phyloP scores from a whole-genome alignment of 2,329 filamentous ascomycete genomes.

The Paramyrothecium sp. region DNA sequence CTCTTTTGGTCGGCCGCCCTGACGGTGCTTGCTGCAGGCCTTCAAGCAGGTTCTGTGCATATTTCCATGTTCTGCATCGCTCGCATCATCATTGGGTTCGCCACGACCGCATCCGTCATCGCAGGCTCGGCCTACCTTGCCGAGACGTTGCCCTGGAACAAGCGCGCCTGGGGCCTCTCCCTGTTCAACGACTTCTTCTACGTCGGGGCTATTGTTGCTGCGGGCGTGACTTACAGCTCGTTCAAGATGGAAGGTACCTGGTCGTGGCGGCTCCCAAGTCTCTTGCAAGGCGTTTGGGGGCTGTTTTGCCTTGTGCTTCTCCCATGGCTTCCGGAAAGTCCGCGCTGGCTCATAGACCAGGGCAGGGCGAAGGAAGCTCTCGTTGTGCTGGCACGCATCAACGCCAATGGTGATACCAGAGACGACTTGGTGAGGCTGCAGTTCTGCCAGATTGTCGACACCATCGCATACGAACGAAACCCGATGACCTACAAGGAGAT shows the following conservation, averaged over 20 bases:
- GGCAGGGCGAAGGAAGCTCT: conserved; percentile 39
- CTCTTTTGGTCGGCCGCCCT: conserved; percentile 21
- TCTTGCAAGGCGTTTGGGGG: conserved; percentile 28
- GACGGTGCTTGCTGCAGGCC: conserved; percentile 1
- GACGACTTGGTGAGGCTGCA: conserved; percentile 21
- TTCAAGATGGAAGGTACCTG: conserved; percentile 29
- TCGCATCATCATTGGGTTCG: conserved; percentile 47
- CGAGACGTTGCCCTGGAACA: conserved; percentile 41
- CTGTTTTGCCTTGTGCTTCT: conserved; percentile 23
- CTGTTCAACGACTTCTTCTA: conserved; percentile 14
- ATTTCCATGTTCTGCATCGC: conserved; percentile 49
- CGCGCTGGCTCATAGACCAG: conserved; percentile 43
- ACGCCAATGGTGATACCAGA: conserved; percentile 39
- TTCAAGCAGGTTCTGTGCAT: conserved; percentile 48
- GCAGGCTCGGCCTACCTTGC: conserved; percentile 45
- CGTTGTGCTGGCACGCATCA: conserved; percentile 37
- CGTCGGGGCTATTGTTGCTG: conserved; percentile 41
- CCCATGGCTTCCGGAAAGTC: conserved; percentile 39
- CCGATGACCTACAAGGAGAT: conserved; percentile 44
- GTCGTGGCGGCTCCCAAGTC: conserved; percentile 32
- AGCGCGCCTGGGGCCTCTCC: conserved; percentile 18
- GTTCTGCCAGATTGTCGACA: conserved; percentile 38
- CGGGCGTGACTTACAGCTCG: conserved; percentile 40
- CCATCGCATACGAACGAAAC: conserved; percentile 38
- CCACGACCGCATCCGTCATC: conserved; percentile 37